Conservation (phyloP, 108 stramenopile genomes). For the Aurantiochytrium sp. region DNA sequence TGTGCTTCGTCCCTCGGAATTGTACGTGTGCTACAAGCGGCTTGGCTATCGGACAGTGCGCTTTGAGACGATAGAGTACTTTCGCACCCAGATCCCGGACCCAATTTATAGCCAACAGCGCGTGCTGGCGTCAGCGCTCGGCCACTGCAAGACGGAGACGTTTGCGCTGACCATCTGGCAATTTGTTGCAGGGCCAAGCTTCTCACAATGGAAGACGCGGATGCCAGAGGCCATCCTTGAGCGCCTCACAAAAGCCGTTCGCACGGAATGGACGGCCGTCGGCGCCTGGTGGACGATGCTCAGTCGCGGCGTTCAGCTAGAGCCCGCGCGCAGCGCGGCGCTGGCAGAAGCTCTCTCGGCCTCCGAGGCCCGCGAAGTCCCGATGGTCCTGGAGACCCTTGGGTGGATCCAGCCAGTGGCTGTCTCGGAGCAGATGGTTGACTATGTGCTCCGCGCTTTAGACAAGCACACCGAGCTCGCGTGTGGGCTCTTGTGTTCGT, state of each 20-base stretch:
- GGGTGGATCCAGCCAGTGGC: not conserved
- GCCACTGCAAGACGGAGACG: not conserved
- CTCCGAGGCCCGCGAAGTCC: not conserved
- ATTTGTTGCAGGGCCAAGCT: not conserved
- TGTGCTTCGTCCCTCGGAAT: not conserved
- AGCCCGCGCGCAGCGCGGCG: not conserved
- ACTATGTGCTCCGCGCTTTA: not conserved
- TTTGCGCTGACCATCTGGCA: not conserved
- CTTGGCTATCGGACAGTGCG: not conserved
- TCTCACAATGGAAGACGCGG: not conserved
- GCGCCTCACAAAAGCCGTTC: not conserved
- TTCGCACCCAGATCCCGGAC: not conserved
- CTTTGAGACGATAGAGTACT: not conserved
- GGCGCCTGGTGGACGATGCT: not conserved
- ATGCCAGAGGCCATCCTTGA: not conserved
- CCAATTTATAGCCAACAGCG: not conserved
- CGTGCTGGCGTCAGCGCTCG: not conserved
- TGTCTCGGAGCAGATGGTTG: not conserved
- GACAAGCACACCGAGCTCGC: not conserved
- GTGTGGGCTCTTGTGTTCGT: not conserved
- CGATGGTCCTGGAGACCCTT: not conserved
- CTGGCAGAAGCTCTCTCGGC: not conserved
- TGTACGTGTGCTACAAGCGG: not conserved
- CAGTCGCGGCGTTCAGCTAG: not conserved
- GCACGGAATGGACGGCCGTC: not conserved